Conservation (phyloP, 768 basidiomycete genomes). For the Fomitopsis serialis region DNA sequence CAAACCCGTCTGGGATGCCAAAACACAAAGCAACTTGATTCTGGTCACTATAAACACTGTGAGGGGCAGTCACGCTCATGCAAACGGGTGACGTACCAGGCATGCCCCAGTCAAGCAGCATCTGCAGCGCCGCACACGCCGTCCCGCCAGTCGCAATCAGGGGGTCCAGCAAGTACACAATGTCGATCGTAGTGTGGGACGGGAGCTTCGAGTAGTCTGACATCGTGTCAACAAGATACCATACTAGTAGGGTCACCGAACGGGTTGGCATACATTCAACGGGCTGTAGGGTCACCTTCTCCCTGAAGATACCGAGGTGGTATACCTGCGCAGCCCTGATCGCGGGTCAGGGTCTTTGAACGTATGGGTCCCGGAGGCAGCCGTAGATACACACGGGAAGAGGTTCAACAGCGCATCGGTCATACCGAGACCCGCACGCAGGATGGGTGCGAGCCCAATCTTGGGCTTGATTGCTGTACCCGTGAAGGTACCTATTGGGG, state of each 20-base stretch:
- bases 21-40: constrained; percentile 78
- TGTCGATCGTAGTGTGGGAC: constrained; percentile 65
- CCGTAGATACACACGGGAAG: constrained; percentile 61
- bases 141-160: constrained; percentile 94
- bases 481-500: constrained; percentile 75
- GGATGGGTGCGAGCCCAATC: constrained; percentile 85
- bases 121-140: constrained; percentile 78
- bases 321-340: constrained; percentile 78
- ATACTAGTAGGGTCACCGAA: background rate
- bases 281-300: constrained; percentile 82
- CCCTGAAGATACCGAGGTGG: constrained; percentile 86
- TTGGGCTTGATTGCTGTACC: constrained; percentile 71
- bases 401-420: constrained; percentile 78
- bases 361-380: background rate
- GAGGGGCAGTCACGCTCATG: background rate
- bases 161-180: constrained; percentile 87
- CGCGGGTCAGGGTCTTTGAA: background rate
- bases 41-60: constrained; percentile 41
- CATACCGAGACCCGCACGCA: constrained; percentile 94
- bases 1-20: constrained; percentile 76
- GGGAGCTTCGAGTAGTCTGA: constrained; percentile 91
- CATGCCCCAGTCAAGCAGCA: constrained; percentile 84
- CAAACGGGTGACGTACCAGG: constrained; percentile 38
- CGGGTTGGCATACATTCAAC: constrained; percentile 67
- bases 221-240: background rate